Base-by-base conservation (phyloP, 2,329 filamentous ascomycete genomes). In the Ceratocystis harringtonii region DNA sequence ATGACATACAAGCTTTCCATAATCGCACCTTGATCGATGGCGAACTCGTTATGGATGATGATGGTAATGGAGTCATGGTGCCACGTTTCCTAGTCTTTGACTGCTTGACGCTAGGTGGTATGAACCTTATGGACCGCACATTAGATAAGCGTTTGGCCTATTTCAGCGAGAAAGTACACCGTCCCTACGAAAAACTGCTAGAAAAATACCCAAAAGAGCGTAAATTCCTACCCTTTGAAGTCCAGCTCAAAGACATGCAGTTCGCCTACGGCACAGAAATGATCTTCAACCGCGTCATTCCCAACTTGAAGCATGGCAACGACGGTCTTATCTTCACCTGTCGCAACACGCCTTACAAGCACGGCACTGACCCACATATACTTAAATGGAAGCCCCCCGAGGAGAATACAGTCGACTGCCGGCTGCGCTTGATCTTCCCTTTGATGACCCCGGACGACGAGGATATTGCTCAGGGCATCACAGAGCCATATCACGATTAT, bases 241-340 rank as follows among this genome's bases (percentile, higher is more conserved):
- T 97, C 66, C 85, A 91, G 73, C 86, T 94, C 78, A 99, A 99
- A 77, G 82, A 85, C 22, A 95, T 95, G 77, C 89, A 96, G 74
- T 83, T 94, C 70, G 86, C 86, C 61, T 99, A 99, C 76, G 90
- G 86, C 60, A 85, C 95, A 68, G 86, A 90, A 72, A 89, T 89
- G 83, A 95, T 97, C 87, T 96, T 99, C 78, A 84, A 86, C 70
- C 82, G 92, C 66, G 84, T 95, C 57, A 84, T 97, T 32, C 92
- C 91, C 0, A 85, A 81, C 52, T 82, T 99, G 44, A 87, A 86
- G 70, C 94, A 99, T 73, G 92, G 92, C 68, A 97, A 96, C 74
- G 94, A 99, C 74, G 94, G 94, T 5, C 81, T 99, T 60, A 96
- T 99, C 72, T 99, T 97, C 76, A 97, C 94, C n/a, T 96, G 92